Conservation (phyloP, 805 yeast genomes). For the Pichia paraexigua region DNA sequence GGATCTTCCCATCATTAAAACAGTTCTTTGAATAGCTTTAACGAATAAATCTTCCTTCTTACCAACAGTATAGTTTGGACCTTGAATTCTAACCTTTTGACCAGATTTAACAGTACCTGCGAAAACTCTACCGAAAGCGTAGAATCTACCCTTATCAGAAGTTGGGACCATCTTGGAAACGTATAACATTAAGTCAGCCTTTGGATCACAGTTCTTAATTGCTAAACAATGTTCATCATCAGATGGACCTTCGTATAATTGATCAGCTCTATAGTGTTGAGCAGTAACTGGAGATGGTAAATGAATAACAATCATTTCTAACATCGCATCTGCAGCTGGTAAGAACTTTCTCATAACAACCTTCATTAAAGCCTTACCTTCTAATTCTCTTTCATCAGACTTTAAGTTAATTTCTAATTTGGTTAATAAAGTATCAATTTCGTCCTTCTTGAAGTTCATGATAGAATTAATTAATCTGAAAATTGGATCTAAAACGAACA, state of each 20-base stretch:
- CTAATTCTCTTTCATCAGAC: constrained; percentile 96
- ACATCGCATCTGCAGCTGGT: constrained; percentile 99
- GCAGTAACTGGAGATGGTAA: constrained; percentile 99
- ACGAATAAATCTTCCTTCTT: constrained; percentile 95
- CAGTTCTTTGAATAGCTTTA: constrained; percentile 98
- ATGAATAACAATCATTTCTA: constrained; percentile 97
- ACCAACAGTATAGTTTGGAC: constrained; percentile 99
- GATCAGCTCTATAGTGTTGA: constrained; percentile 98
- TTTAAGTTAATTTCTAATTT: constrained; percentile 91
- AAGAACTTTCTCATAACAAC: constrained; percentile 99
- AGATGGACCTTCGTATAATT: constrained; percentile 97
- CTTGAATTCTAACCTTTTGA: constrained; percentile 99
- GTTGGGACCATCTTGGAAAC: constrained; percentile 99
- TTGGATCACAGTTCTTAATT: constrained; percentile 97
- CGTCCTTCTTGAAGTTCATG: constrained; percentile 99
- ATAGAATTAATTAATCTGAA: constrained; percentile 94
- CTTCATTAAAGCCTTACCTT: constrained; percentile 97
- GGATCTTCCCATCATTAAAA: constrained; percentile 98
- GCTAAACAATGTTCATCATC: constrained; percentile 86
- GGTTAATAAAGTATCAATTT: constrained; percentile 83
- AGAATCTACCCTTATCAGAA: constrained; percentile 99
- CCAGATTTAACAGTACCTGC: constrained; percentile 99
- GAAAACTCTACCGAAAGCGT: constrained; percentile 99
- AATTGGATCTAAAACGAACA: constrained; percentile 98
- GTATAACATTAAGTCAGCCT: constrained; percentile 96